These are phyloP conservation scores for Phanerochaete sordida DNA, from an alignment of 768 basidiomycete genomes.

Conservation along the genomic window DNA sequence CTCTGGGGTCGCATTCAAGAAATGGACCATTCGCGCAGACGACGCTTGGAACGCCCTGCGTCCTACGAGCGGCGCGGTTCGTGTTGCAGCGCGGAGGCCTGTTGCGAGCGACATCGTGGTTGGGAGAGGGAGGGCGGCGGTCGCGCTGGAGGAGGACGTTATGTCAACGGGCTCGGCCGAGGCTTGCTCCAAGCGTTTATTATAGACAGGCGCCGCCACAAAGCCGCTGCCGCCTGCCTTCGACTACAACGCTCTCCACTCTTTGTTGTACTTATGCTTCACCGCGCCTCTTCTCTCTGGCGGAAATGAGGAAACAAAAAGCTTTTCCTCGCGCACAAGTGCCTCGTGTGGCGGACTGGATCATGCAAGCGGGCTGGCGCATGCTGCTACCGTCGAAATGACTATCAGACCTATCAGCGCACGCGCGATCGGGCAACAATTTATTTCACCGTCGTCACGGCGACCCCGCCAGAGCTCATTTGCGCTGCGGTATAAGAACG, in stretches of 20 bases:
- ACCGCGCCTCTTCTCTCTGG: neutral
- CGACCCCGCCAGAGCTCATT: neutral
- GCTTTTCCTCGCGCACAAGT: neutral
- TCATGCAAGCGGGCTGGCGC: neutral
- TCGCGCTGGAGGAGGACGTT: neutral
- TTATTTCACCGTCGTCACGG: constrained; percentile 4
- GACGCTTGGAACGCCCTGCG: constrained; percentile 40
- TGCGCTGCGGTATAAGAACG: constrained; percentile 6
- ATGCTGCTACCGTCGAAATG: neutral
- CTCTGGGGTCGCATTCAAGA: constrained; percentile 40
- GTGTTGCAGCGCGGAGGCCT: neutral
- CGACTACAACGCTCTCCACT: neutral
- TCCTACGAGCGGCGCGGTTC: neutral
- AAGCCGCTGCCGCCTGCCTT: neutral
- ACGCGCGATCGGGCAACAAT: neutral
- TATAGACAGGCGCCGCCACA: neutral
- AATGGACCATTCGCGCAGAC: constrained; percentile 35
- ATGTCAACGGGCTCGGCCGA: neutral
- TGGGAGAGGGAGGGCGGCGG: neutral
- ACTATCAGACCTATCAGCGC: neutral
- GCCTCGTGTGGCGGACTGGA: no score
- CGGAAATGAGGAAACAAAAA: no score
- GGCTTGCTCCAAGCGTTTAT: neutral
- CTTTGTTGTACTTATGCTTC: no score
- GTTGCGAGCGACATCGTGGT: constrained; percentile 3